phyloP scores from a whole-genome alignment of 2,329 filamentous ascomycete species.

The Fonsecaea nubica region DNA sequence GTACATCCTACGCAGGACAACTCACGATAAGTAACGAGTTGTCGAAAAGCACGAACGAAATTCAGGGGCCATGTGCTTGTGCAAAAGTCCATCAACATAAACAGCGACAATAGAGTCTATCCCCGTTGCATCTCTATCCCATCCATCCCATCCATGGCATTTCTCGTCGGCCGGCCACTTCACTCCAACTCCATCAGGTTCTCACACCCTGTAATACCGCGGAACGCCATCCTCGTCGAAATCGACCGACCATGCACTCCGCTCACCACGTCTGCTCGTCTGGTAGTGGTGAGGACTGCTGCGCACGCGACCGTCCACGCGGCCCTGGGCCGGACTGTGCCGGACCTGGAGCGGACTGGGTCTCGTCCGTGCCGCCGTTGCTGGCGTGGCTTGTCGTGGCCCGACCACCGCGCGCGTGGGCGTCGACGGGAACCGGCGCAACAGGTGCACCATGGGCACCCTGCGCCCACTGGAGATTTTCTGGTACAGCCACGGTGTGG shows the following conservation, averaged over 20 bases:
- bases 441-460: too few species aligned
- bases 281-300: background rate
- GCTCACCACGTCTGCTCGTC: background rate
- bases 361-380: background rate
- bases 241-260: background rate
- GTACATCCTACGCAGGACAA: too few species aligned
- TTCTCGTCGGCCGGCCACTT: too few species aligned
- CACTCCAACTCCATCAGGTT: too few species aligned
- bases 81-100: too few species aligned
- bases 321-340: background rate
- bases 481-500: background rate
- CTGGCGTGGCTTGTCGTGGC: background rate
- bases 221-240: background rate
- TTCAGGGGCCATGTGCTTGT: too few species aligned
- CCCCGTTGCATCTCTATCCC: too few species aligned
- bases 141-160: too few species aligned
- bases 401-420: background rate
- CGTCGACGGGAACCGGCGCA: background rate
- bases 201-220: background rate
- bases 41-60: too few species aligned
- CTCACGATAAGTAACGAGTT: too few species aligned
- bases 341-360: background rate
- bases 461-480: background rate
- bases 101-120: too few species aligned
- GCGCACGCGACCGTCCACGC: background rate